phyloP scores from a whole-genome alignment of 2,329 filamentous ascomycete species.

The Arthroderma uncinatum region DNA sequence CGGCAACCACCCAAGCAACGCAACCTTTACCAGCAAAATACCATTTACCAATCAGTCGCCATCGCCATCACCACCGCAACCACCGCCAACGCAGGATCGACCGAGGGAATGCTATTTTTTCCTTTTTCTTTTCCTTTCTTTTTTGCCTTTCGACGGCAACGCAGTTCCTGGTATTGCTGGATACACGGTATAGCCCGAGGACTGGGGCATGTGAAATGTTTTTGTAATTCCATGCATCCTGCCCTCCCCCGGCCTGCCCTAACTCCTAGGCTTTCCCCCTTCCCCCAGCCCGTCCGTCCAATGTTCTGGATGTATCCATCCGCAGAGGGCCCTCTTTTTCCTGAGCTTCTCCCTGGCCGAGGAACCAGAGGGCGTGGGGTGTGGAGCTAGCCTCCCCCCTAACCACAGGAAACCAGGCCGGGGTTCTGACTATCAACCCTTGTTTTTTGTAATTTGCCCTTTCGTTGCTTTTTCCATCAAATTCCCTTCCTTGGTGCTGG shows the following conservation, averaged over 20 bases:
- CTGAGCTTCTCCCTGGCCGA: background rate
- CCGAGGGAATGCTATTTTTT: background rate
- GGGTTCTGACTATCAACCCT: background rate
- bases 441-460: background rate
- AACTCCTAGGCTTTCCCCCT: background rate
- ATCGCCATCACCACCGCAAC: background rate
- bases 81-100: background rate
- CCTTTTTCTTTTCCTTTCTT: no score
- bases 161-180: background rate
- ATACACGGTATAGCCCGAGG: background rate
- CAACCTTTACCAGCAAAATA: background rate
- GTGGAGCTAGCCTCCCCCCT: background rate
- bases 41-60: background rate
- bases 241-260: background rate
- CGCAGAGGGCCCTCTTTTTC: background rate
- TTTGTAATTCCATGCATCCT: background rate
- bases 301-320: background rate
- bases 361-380: background rate
- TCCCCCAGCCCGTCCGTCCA: background rate
- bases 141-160: no score
- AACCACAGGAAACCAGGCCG: background rate
- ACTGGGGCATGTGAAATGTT: slow-evolving; percentile 6
- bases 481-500: background rate
- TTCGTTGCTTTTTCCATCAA: background rate
- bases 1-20: background rate